Evolutionary conservation across 2,329 filamentous ascomycete species (phyloP).

Genomic region (Paecilomyces variotii): DNA sequence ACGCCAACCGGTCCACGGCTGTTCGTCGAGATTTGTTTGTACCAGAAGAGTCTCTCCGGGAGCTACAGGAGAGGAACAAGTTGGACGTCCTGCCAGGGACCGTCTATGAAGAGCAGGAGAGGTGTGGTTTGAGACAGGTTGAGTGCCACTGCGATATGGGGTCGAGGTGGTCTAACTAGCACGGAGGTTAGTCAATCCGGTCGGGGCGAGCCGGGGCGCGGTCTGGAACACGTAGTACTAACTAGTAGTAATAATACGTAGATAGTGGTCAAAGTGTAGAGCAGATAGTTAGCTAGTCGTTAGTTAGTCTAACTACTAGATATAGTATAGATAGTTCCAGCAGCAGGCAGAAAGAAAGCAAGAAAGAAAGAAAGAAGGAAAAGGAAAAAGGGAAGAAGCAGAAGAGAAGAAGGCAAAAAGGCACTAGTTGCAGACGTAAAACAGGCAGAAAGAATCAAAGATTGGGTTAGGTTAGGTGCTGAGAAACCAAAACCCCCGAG

Average conservation of each 20-base stretch:
- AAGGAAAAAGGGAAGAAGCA: neutral
- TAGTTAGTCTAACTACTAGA: too few relatives aligned
- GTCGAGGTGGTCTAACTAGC: neutral
- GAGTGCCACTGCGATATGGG: conserved; percentile 10
- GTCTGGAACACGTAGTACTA: neutral
- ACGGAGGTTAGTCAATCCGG: neutral
- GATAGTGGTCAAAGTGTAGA: too few relatives aligned
- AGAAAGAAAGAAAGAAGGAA: neutral
- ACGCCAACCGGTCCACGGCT: neutral
- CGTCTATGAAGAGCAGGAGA: conserved; percentile 26
- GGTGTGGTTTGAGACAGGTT: conserved; percentile 10
- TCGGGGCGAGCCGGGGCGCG: neutral
- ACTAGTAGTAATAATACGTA: neutral
- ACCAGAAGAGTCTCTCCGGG: neutral
- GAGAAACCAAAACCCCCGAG: neutral
- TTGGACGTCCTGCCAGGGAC: conserved; percentile 7
- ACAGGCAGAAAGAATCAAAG: neutral
- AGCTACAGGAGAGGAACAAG: neutral
- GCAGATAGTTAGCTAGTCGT: too few relatives aligned
- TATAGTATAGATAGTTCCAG: too few relatives aligned
- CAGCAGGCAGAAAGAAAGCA: neutral
- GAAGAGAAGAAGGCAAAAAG: too few relatives aligned
- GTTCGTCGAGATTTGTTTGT: neutral
- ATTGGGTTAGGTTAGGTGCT: neutral
- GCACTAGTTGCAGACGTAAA: neutral